Conservation (phyloP, 2,329 filamentous ascomycete species). For the Cordyceps cateniannulata region DNA sequence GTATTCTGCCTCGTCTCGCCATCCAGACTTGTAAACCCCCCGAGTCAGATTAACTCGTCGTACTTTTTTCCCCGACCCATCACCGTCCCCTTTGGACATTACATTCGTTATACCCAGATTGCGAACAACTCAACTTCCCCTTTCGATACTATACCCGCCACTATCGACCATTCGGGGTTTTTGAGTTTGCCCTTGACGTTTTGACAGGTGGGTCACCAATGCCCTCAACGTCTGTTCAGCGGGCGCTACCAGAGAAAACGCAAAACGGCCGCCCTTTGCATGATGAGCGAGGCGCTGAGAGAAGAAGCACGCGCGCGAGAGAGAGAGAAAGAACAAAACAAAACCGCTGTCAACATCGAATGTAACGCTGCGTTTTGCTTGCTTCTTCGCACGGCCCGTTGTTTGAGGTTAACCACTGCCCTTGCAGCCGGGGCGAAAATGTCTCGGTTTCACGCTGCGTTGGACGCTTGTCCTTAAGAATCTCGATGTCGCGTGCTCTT, state of each 20-base stretch:
- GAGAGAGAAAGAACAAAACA: not conserved
- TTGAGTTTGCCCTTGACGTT: not conserved
- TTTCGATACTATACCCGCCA: not conserved
- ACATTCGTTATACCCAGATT: not conserved
- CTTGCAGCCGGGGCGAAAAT: not conserved
- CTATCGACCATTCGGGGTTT: not conserved
- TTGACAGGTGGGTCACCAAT: slow-evolving; percentile 9
- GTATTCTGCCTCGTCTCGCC: not conserved
- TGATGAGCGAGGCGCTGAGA: not conserved
- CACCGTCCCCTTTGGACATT: not conserved
- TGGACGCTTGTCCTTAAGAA: not conserved
- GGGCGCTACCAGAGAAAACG: not conserved
- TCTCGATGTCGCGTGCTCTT: not conserved
- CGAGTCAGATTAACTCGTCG: not conserved
- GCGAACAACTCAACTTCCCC: not conserved
- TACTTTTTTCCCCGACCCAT: not conserved
- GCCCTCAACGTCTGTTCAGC: slow-evolving; percentile 1
- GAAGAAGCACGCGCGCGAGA: not conserved
- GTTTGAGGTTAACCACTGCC: not conserved
- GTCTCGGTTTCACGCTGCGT: not conserved
- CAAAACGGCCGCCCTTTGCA: not conserved
- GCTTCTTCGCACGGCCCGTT: not conserved
- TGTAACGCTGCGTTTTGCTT: not conserved
- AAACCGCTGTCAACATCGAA: not conserved
- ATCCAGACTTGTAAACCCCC: not conserved